Conservation (phyloP, 352 stramenopile genomes). For the Aphanomyces invadans region DNA sequence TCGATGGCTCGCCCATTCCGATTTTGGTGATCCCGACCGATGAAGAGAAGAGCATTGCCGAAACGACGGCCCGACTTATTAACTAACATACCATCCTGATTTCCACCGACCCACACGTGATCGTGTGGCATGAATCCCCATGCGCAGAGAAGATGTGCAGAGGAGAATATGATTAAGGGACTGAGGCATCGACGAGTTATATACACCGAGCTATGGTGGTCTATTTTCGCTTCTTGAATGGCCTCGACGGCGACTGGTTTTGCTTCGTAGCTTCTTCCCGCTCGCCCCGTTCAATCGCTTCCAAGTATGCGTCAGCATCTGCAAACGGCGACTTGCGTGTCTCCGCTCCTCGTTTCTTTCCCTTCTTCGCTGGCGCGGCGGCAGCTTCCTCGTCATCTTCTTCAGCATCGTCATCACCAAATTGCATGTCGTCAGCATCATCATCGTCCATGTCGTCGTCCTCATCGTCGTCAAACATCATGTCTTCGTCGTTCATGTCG, state of each 20-base stretch:
- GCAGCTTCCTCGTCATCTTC: constrained; percentile 27
- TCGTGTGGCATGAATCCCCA: not conserved
- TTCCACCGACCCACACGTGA: not conserved
- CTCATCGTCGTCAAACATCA: constrained; percentile 38
- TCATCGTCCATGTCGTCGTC: constrained; percentile 29
- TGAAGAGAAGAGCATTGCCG: constrained; percentile 86
- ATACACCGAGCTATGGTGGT: too few relatives aligned
- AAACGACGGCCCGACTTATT: constrained; percentile 63
- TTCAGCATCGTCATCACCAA: constrained; percentile 31
- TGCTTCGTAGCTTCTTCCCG: not conserved
- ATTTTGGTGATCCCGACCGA: constrained; percentile 85
- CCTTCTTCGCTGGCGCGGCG: constrained; percentile 34
- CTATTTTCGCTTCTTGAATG: not conserved
- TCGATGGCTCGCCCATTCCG: constrained; percentile 40
- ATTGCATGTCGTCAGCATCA: constrained; percentile 28
- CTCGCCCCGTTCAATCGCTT: constrained; percentile 5
- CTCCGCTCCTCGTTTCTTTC: constrained; percentile 42
- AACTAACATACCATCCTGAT: not conserved
- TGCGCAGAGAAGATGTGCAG: not conserved
- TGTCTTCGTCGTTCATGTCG: constrained; percentile 29
- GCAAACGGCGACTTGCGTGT: constrained; percentile 71
- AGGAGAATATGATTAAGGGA: too few relatives aligned
- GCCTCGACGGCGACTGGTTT: not conserved
- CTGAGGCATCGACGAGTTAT: too few relatives aligned
- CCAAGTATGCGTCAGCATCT: constrained; percentile 59